Conservation (phyloP, 768 basidiomycete species). For the Calocybe indica region DNA sequence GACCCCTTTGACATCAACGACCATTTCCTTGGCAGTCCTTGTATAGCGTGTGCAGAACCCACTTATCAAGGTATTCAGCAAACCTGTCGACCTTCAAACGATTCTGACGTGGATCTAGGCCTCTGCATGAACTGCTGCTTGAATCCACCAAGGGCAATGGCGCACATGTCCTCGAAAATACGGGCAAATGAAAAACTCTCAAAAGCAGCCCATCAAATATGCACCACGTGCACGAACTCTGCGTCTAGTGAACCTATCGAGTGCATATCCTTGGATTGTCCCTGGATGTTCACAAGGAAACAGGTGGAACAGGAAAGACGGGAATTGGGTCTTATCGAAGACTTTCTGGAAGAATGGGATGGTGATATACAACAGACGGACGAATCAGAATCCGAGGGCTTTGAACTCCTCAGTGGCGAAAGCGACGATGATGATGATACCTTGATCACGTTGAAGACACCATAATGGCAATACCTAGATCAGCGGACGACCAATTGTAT, state of each 20-base stretch:
- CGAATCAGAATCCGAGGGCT: neutral
- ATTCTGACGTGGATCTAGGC: constrained; percentile 25
- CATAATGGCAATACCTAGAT: neutral
- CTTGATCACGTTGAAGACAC: neutral
- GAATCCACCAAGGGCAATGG: constrained; percentile 47
- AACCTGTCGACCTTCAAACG: neutral
- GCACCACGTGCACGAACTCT: constrained; percentile 60
- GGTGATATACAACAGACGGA: constrained; percentile 3
- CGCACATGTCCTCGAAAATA: constrained; percentile 49
- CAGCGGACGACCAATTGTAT: neutral
- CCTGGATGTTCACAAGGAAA: constrained; percentile 71
- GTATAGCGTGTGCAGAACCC: constrained; percentile 57
- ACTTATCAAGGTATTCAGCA: constrained; percentile 44
- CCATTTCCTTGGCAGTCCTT: constrained; percentile 68
- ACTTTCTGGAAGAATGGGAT: constrained; percentile 29
- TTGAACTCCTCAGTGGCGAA: constrained; percentile 1
- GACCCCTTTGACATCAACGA: constrained; percentile 57
- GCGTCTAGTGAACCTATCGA: constrained; percentile 52
- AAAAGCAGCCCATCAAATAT: constrained; percentile 57
- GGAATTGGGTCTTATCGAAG: constrained; percentile 25
- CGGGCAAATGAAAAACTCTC: constrained; percentile 51
- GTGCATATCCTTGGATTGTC: constrained; percentile 86
- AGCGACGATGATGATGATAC: constrained; percentile 9
- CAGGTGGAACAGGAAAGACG: constrained; percentile 43
- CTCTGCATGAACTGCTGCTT: constrained; percentile 61